Conservation (phyloP, 1,139 yeast genomes). For the Lodderomyces elongisporus region DNA sequence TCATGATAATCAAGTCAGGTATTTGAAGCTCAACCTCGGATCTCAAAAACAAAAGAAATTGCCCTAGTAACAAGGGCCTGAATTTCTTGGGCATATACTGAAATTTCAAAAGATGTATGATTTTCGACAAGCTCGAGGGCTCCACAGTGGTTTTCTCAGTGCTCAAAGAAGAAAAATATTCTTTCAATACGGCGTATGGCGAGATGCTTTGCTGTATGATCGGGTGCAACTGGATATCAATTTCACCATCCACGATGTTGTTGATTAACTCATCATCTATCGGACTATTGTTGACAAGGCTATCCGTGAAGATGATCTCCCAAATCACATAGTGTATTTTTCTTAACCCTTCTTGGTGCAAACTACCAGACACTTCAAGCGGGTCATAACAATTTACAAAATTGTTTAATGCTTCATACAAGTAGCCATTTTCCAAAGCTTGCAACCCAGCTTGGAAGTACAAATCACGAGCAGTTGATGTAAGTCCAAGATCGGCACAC, state of each 20-base stretch:
- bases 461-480: slow-evolving; percentile 50
- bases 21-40: slow-evolving; percentile 24
- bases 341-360: slow-evolving; percentile 28
- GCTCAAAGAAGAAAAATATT: slow-evolving; percentile 36
- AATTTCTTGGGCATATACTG: slow-evolving; percentile 60
- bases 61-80: slow-evolving; percentile 47
- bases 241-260: slow-evolving; percentile 43
- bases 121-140: slow-evolving; percentile 21
- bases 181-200: slow-evolving; percentile 65
- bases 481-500: slow-evolving; percentile 40
- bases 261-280: slow-evolving; percentile 53
- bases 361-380: slow-evolving; percentile 11
- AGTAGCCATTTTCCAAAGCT: slow-evolving; percentile 38
- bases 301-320: slow-evolving; percentile 55
- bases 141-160: slow-evolving; percentile 12
- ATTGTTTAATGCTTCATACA: slow-evolving; percentile 62
- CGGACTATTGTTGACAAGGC: slow-evolving; percentile 49
- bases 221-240: slow-evolving; percentile 43
- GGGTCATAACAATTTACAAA: slow-evolving; percentile 63
- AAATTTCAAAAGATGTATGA: slow-evolving; percentile 57
- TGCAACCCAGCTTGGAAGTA: slow-evolving; percentile 39
- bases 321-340: slow-evolving; percentile 39
- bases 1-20: slow-evolving; percentile 43
- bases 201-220: slow-evolving; percentile 62
- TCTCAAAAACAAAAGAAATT: slow-evolving; percentile 41